Base-by-base conservation (phyloP, 1,284 basidiomycete species). In the Pseudozyma flocculosa region DNA sequence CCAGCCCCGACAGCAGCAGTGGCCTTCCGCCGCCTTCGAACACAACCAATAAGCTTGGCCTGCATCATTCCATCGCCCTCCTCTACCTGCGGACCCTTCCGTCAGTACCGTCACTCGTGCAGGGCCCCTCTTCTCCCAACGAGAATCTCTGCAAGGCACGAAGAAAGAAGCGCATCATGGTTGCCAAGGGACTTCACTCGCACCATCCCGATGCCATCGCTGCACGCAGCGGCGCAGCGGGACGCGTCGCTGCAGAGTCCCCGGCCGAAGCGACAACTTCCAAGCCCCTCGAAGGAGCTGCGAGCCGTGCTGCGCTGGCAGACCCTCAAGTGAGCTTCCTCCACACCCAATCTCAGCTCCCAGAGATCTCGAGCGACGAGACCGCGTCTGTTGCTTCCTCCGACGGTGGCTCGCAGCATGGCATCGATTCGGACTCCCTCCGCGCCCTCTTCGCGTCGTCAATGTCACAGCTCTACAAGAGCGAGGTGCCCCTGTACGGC, bases 401-500 rank as follows among this genome's bases (percentile, higher is more conserved):
- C 17, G 39, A 34, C 9, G 21, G 21, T 21, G 24, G n/a, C 4
- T 26, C 17, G 10, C 22, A 9, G 7, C 17, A n/a, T 9, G 24
- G 54, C n/a, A 56, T 40, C 41, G 3, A 64, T 53, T 0, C 53
- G 11, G 26, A 29, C 11, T 5, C 74, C 36, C 67, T 81, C 23
- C 75, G 80, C 14, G 67, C 78, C 1, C 45, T 68, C 29, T 79
- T 81, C 52, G 78, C 78, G 34, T 48, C 73, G 3, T 72, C 76
- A 3, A 72, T 81, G 40, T 76, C 73, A 11, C 59, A 52, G 21
- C 80, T 81, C 79, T 81, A 80, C 51, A 67, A 71, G 32, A 26
- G 58, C 34, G 80, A 81, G 46, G 80, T 81, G 8, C 80, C 80
- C 3, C 72, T 81, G 2, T 81, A 81, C 43, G 80, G 79, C 13